Base-by-base conservation (phyloP, 2,329 filamentous ascomycete species). In the Fonsecaea pedrosoi region DNA sequence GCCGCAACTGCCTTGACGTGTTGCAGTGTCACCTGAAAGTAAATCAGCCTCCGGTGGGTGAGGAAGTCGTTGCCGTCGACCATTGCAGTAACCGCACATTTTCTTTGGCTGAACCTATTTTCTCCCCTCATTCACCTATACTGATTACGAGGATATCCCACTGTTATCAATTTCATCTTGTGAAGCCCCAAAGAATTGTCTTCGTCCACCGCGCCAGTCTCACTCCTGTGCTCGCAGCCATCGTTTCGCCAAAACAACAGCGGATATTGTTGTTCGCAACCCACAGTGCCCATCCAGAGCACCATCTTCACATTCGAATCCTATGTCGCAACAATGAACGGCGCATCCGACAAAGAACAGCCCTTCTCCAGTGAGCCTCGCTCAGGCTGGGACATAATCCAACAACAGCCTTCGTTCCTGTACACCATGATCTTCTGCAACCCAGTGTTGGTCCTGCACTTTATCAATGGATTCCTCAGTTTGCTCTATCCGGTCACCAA, bases 371-470 rank as follows among this genome's bases (percentile, higher is more conserved):
- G n/a, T 18, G 25, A 40, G 10, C n/a, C 21, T 25, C 35, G n/a
- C 15, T 54, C 35, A 15, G 25, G 30, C 37, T 68, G 42, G 42
- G 25, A 30, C 42, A n/a, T 42, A 25, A 13, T 70, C n/a, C 63
- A 37, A 37, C 38, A 38, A 8, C 54, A 64, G 21, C 60, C 55
- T 30, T 18, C 30, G 60, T 77, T 79, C 68, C 68, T 78, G 37
- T 61, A 78, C 32, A 77, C 77, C 25, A 77, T 76, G 37, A 74
- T 80, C 66, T 68, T 80, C 34, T 75, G 79, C 67, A 80, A 80
- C 64, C 78, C 78, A 3, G 73, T 78, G 45, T 73, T 81, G 62
- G 69, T 80, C 60, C 74, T 81, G 35, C 78, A 80, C 62, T 71
- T 77, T 55, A 73, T 80, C 56, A 80, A 81, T 59, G 78, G 78